These are phyloP conservation scores for Lactarius akahatsu DNA, from an alignment of 768 basidiomycete species.

Conservation along the genomic window DNA sequence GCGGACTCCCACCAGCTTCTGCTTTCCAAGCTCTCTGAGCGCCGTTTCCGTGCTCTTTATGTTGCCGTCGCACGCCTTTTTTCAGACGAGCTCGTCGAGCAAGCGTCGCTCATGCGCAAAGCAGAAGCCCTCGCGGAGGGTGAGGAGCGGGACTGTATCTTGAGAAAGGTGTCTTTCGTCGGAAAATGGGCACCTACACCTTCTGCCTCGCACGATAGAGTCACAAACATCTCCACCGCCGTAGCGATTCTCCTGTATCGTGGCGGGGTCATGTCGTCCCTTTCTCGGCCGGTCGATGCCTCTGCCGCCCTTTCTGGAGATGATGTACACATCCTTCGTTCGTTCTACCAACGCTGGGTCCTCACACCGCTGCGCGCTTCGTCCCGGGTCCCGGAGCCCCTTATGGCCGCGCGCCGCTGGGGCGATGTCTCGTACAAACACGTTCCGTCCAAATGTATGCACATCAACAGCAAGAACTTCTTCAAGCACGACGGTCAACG, in stretches of 20 bases:
- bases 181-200: conserved; percentile 73
- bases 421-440: conserved; percentile 54
- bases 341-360: conserved; percentile 57
- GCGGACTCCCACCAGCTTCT: conserved; percentile 40
- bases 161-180: conserved; percentile 52
- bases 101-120: conserved; percentile 44
- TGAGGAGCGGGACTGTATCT: conserved; percentile 33
- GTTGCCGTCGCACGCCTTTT: conserved; percentile 62
- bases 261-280: conserved; percentile 32
- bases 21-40: conserved; percentile 43
- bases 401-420: conserved; percentile 64
- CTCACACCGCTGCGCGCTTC: conserved; percentile 55
- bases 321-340: conserved; percentile 48
- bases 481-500: conserved; percentile 56
- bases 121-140: conserved; percentile 38
- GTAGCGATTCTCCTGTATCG: conserved; percentile 54
- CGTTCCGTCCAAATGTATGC: conserved; percentile 65
- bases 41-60: conserved; percentile 61
- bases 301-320: conserved; percentile 37
- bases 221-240: conserved; percentile 64
- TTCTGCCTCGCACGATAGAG: conserved; percentile 55
- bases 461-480: conserved; percentile 54
- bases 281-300: conserved; percentile 26
- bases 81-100: conserved; percentile 48
- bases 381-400: conserved; percentile 51